Base-by-base conservation (phyloP, 2,329 filamentous ascomycete genomes). In the Phoma herbarum region DNA sequence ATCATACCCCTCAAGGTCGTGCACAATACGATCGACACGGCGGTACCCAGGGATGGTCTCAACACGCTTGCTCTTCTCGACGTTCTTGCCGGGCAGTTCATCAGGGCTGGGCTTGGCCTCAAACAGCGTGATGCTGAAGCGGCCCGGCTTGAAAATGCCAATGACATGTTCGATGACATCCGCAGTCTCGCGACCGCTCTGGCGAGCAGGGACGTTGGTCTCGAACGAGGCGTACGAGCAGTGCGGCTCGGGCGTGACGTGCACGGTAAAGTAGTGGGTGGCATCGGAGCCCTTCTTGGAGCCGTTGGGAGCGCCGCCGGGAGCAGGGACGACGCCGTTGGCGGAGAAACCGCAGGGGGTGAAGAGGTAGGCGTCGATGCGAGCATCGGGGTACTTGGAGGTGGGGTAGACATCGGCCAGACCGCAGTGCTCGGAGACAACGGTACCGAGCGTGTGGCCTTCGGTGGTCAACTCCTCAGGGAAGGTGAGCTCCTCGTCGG, bases 161-260 rank as follows among this genome's bases (percentile, higher is more conserved):
- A 98, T 93, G 1, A 98, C 95, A 66, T 97, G 92, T 77, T 97
- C 88, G 62, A 99, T 90, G 60, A 98, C 90, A 64, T 97, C 94
- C 25, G 88, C 88, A 0, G 94, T 97, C 75, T 93, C 90, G 62
- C 93, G 90, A 16, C 93, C 93, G 56, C 87, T 92, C 80, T 97
- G 92, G 5, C 88, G 89, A 25, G 92, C 90, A 1, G 95, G 95
- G 4, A 99, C 94, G 69, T 98, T 99, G 66, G 95, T 98, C 83
- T 99, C 95, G 75, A 99, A 99, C 2, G 93, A 97, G 33, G 95
- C 95, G 77, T 96, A 99, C 5, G 93, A 97, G 83, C 94, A 99
- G 72, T 97, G 88, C 14, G 94, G 92, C 83, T 99, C 95, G 0
- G 95, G 95, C 0, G 95, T 99, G 66, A 99, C 95, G 75, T 99